Evolutionary conservation across 305 asterid species (phyloP), one percentile per base, ranked within the genome.

Genomic region (Fraxinus platypoda): DNA sequence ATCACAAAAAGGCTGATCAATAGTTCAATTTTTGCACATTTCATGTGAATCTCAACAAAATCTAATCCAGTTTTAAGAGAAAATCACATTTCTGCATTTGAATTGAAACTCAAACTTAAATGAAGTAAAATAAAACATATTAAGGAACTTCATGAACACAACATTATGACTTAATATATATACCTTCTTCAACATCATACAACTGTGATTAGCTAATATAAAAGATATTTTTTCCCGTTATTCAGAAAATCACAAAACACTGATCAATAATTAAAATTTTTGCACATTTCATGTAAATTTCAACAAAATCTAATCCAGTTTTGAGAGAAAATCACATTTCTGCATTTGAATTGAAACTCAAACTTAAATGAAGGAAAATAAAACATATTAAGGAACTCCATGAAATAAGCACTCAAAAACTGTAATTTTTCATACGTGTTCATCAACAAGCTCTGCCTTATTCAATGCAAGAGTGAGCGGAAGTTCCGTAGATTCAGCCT

Each of bases 401-500:
- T 59, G 57, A 1, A 8, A 52, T 5, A 28, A 85, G 72, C 59
- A 26, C 68, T 74, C 13, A 33, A 62, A 25, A 64, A 70, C 15
- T 23, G 25, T 30, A 71, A 15, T 37, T 31, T 23, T 15, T 77
- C 82, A 84, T 84, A 95, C 99, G 93, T 87, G 82, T 81, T 90
- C 88, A 62, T 89, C 84, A 79, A 86, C 94, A 70, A 95, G 98
- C 88, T 95, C 99, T 15, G 89, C 88, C 80, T 95, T 95, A 83
- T 95, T 95, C 80, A 95, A 81, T 1, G 97, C 98, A 71, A 95
- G 93, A 26, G 95, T 91, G 62, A 95, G 84, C 3, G 97, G 98
- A 87, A 94, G 91, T 80, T 92, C 94, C 52, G 91, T 91, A 41
- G 99, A 94, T 75, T 95, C 99, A 35, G 99, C 99, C 87, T 95